Base-by-base conservation (phyloP, 192 early-diverging fungal genomes). In the Umbelopsis ramanniana region DNA sequence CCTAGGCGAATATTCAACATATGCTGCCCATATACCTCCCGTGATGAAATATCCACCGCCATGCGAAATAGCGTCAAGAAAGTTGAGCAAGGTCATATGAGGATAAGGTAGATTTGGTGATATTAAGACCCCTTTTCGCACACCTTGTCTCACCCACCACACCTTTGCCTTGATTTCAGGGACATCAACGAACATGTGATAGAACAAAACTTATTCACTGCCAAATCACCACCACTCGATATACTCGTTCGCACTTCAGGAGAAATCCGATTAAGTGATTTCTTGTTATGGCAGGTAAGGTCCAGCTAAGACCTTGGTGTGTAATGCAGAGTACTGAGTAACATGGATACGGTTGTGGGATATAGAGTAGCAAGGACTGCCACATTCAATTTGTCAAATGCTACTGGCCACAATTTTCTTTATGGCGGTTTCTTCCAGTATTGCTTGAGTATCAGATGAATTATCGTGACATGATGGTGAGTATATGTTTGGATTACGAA, bases 331-430 rank as follows among this genome's bases (percentile, higher is more conserved):
- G 24, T 7, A 22, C 6, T 43, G 7, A 3, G 17, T 12, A 2
- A 38, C 17, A 12, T 40, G 0, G 29, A 9, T 26, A 29, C 38
- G 0, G 40, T 40, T 26, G 21, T 29, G 6, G n/a, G 12, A 53
- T 78, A 46, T 47, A 68, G 46, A 54, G 74, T n/a, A 71, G 50
- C n/a, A 87, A 87, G 46, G 76, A 82, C 53, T 91, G 91, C 37
- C 90, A 93, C 26, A 88, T 97, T 43, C 91, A 95, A 60, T 99
- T 98, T 83, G 86, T 97, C 17, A 84, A 95, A 38, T 90, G 91
- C 17, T 88, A 88, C 52, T 99, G 98, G 98, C 98, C 98, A 9
- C 95, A 98, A 54, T 99, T 99, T 76, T 90, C 91, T 0, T 89
- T 98, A 46, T 93, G 89, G 87, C 82, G 93, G 40, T 89, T 98